These are phyloP conservation scores for Tetrahymena elliotti DNA, from an alignment of 73 alveolate genomes.

Conservation along the genomic window DNA sequence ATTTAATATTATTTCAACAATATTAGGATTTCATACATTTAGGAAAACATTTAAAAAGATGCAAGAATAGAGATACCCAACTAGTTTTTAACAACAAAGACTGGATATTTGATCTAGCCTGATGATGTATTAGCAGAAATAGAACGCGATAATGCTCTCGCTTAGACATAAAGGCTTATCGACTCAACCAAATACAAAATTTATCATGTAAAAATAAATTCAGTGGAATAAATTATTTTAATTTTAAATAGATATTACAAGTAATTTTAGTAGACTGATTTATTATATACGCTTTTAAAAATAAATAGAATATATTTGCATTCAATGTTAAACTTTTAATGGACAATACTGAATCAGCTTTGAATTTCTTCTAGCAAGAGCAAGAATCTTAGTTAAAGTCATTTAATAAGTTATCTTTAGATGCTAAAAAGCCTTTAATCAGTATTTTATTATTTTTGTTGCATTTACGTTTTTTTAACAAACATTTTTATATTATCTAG, in stretches of 20 bases:
- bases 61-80: not conserved
- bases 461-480: not conserved
- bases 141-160: not conserved
- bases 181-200: not conserved
- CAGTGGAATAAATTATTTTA: no score
- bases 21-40: not conserved
- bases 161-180: not conserved
- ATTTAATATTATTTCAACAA: not conserved
- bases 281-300: not conserved
- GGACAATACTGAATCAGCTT: not conserved
- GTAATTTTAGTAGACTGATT: no score
- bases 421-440: not conserved
- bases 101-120: not conserved
- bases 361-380: not conserved
- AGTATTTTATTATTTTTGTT: not conserved
- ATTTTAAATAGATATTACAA: no score
- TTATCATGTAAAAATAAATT: not conserved
- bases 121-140: not conserved
- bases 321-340: not conserved
- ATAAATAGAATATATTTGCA: not conserved
- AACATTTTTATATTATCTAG: not conserved
- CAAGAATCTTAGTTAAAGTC: not conserved
- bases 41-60: not conserved
- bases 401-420: not conserved
- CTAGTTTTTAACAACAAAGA: not conserved